Evolutionary conservation across 2,329 filamentous ascomycete genomes (phyloP).

Genomic region (Aureobasidium musti): DNA sequence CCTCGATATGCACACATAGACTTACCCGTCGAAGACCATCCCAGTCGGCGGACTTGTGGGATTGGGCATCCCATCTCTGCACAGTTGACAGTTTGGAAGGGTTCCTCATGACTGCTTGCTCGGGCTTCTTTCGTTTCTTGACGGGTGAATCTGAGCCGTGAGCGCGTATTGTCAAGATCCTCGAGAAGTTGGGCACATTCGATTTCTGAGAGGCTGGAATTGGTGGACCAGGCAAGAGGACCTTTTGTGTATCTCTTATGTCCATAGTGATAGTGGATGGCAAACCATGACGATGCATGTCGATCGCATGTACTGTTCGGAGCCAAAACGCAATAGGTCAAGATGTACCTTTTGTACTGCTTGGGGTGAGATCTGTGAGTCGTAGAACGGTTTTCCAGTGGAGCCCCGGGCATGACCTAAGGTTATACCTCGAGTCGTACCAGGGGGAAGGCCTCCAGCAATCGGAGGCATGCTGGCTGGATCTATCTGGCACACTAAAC

Average conservation of each 20-base stretch:
- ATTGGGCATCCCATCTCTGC: slow-evolving; percentile 30
- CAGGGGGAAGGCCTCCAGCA: background rate
- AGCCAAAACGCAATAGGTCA: slow-evolving; percentile 12
- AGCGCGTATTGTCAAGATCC: slow-evolving; percentile 4
- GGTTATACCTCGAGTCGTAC: slow-evolving; percentile 20
- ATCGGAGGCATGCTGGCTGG: slow-evolving; percentile 10
- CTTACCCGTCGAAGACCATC: slow-evolving; percentile 33
- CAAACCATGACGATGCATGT: slow-evolving; percentile 15
- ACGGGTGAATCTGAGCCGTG: background rate
- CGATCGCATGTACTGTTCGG: slow-evolving; percentile 6
- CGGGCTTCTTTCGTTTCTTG: slow-evolving; percentile 3
- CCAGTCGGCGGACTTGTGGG: slow-evolving; percentile 31
- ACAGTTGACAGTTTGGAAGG: slow-evolving; percentile 7
- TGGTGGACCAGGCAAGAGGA: slow-evolving; percentile 16
- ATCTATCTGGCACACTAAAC: slow-evolving; percentile 13
- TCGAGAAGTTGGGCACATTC: slow-evolving; percentile 29
- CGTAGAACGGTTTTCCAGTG: slow-evolving; percentile 10
- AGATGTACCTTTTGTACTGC: slow-evolving; percentile 21
- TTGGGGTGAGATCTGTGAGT: background rate
- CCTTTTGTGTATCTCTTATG: slow-evolving; percentile 19
- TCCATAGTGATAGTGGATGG: slow-evolving; percentile 9
- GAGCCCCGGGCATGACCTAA: background rate
- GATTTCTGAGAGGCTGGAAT: background rate
- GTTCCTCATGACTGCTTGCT: slow-evolving; percentile 10
- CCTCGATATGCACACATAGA: background rate